Evolutionary conservation across 2,329 filamentous ascomycete species (phyloP), one percentile per base, ranked within the genome.

Genomic region (Alternaria brassicicola): DNA sequence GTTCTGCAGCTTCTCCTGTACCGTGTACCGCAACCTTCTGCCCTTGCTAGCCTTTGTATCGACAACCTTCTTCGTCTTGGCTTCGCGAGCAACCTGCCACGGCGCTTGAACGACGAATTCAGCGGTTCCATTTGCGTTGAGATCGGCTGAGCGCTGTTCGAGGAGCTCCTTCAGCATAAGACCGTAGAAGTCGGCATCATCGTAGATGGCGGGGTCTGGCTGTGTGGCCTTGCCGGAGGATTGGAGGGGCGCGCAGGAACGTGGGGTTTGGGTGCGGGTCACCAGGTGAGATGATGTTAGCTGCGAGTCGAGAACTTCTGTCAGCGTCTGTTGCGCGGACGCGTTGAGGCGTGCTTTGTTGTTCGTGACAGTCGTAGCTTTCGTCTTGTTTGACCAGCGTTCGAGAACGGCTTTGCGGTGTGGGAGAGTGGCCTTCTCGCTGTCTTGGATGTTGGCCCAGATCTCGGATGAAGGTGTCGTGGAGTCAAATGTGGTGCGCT

Each of bases 41-140:
- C 95, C 95, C 79, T 98, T 98, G 75, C 92, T 96, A 0, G 95
- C 95, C 75, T 93, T 95, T 19, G 93, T 93, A 76, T 99, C 95
- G 4, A 98, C 91, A 28, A 89, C 86, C 73, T 91, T 90, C 78
- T 90, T 90, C 57, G 89, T 96, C 82, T 94, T 96, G 54, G 88
- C 89, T 70, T 93, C 90, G 73, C 90, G 87, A 36, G 87, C 84
- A 33, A 90, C 88, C 17, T 88, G 86, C 81, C 89, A 88, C 6
- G 75, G 76, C 23, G 73, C 70, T 50, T 79, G 72, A 8, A 79
- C 70, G 9, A 80, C 73, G 74, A 80, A 80, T 35, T 84, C 84
- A 8, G 85, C 85, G 3, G 76, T 74, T 5, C 69, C 67, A 71
- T 74, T 57, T 65, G 74, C 60, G 15, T 79, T 77, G 17, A 79